Conservation (phyloP, 768 basidiomycete genomes). For the Tylopilus sp. region DNA sequence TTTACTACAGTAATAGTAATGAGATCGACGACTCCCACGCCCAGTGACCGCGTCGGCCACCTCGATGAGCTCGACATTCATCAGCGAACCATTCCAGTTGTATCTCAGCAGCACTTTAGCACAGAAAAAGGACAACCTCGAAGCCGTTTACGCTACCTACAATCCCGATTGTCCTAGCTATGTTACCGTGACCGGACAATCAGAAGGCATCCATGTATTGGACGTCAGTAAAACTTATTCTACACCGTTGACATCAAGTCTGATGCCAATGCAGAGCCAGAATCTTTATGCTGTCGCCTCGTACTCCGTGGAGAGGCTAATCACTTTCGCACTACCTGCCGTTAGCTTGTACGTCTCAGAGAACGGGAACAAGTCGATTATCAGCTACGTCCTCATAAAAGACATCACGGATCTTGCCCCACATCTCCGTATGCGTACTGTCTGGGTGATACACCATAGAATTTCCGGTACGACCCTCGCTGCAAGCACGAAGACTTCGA, state of each 20-base stretch:
- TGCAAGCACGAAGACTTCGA: slow-evolving; percentile 39
- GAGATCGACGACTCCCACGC: slow-evolving; percentile 23
- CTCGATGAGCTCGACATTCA: slow-evolving; percentile 28
- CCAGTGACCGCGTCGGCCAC: slow-evolving; percentile 5
- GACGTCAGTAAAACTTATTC: slow-evolving; percentile 47
- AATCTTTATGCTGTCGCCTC: slow-evolving; percentile 65
- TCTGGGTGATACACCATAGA: slow-evolving; percentile 63
- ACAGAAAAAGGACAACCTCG: neutral
- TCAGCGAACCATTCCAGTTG: slow-evolving; percentile 31
- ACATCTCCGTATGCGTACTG: slow-evolving; percentile 43
- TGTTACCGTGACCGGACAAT: slow-evolving; percentile 66
- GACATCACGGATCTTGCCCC: slow-evolving; percentile 42
- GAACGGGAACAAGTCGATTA: slow-evolving; percentile 35
- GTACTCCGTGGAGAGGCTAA: slow-evolving; percentile 66
- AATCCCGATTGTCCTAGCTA: slow-evolving; percentile 42
- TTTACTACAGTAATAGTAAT: neutral
- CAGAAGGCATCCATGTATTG: slow-evolving; percentile 71
- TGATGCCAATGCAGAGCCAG: slow-evolving; percentile 44
- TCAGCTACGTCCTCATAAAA: slow-evolving; percentile 55
- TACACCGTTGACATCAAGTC: neutral
- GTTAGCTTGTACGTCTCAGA: slow-evolving; percentile 39
- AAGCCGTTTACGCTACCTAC: slow-evolving; percentile 20
- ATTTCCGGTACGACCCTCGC: slow-evolving; percentile 33
- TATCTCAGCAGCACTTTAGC: slow-evolving; percentile 23
- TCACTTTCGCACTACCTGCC: slow-evolving; percentile 57